Conservation (phyloP, 2,329 filamentous ascomycete genomes). For the Colletotrichum euphorbiae region DNA sequence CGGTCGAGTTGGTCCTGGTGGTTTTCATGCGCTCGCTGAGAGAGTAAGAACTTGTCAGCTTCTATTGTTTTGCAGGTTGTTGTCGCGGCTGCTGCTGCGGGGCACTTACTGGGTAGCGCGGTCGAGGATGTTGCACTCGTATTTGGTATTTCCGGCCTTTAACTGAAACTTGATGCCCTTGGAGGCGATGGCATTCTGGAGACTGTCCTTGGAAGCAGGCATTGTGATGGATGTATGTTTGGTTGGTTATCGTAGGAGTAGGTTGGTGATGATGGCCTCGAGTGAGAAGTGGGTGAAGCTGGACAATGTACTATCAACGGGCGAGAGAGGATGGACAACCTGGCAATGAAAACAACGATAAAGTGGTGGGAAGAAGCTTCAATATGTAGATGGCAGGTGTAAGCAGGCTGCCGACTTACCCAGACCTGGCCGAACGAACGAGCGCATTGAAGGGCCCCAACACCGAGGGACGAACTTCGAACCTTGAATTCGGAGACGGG, state of each 20-base stretch:
- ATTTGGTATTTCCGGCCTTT: constrained; percentile 54
- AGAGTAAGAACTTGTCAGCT: constrained; percentile 34
- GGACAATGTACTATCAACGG: neutral
- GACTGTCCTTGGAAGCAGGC: constrained; percentile 31
- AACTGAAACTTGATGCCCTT: constrained; percentile 59
- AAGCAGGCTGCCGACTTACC: constrained; percentile 24
- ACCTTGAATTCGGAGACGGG: constrained; percentile 16
- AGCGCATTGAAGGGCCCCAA: constrained; percentile 3
- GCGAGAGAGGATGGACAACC: neutral
- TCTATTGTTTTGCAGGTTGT: neutral
- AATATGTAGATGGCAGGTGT: constrained; percentile 17
- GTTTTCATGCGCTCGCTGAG: constrained; percentile 56
- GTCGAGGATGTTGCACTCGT: constrained; percentile 58
- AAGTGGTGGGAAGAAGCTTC: neutral
- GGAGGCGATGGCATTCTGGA: constrained; percentile 22
- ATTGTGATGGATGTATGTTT: constrained; percentile 4
- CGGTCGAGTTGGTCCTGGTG: constrained; percentile 50
- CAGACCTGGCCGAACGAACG: constrained; percentile 11
- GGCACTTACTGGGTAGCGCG: constrained; percentile 56
- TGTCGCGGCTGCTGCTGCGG: neutral
- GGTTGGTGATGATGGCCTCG: neutral
- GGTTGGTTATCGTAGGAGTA: too few species aligned
- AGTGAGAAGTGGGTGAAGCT: neutral
- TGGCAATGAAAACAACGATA: neutral
- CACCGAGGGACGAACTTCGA: constrained; percentile 7